A percentile compares a stretch with the other conserved stretches of the same genome.
phyloP scores from a whole-genome alignment of 2,329 filamentous ascomycete genomes.

The Aspergillus quadrilineatus region DNA sequence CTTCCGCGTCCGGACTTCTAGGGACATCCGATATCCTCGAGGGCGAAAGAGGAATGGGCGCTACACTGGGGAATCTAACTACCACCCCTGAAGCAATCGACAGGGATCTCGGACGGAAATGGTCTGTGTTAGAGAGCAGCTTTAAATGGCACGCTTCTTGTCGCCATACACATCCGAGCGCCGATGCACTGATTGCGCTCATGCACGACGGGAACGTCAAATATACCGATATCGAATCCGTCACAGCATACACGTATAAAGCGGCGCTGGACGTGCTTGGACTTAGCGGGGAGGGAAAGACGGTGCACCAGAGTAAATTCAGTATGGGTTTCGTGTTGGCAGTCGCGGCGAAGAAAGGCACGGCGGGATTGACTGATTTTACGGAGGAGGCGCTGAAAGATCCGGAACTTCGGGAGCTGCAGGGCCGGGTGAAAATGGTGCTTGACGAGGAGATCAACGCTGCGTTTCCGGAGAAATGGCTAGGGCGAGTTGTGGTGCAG shows the following conservation, averaged over 20 bases:
- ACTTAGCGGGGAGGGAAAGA: slow-evolving; percentile 29
- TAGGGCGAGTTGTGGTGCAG: slow-evolving; percentile 29
- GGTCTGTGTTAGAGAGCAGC: slow-evolving; percentile 29
- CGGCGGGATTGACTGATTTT: slow-evolving; percentile 34
- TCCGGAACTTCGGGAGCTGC: slow-evolving; percentile 25
- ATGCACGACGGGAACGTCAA: slow-evolving; percentile 26
- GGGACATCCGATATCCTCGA: slow-evolving; percentile 31
- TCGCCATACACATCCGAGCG: slow-evolving; percentile 34
- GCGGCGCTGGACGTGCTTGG: slow-evolving; percentile 33
- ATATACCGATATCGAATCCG: slow-evolving; percentile 31
- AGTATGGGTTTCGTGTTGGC: slow-evolving; percentile 37
- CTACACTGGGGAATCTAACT: slow-evolving; percentile 23
- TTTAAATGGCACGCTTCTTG: slow-evolving; percentile 38
- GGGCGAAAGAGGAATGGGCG: slow-evolving; percentile 29
- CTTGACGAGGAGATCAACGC: slow-evolving; percentile 28
- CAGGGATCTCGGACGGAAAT: slow-evolving; percentile 26
- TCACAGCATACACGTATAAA: slow-evolving; percentile 29
- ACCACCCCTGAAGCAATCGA: slow-evolving; percentile 27
- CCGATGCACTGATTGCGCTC: slow-evolving; percentile 30
- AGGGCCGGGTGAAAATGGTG: slow-evolving; percentile 29
- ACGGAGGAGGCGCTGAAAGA: slow-evolving; percentile 29
- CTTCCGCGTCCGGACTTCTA: slow-evolving; percentile 27
- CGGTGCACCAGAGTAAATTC: slow-evolving; percentile 37
- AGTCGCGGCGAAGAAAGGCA: slow-evolving; percentile 32
- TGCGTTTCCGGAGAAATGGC: slow-evolving; percentile 30